Base-by-base conservation (phyloP, 2,329 filamentous ascomycete genomes). In the Beauveria sp. region DNA sequence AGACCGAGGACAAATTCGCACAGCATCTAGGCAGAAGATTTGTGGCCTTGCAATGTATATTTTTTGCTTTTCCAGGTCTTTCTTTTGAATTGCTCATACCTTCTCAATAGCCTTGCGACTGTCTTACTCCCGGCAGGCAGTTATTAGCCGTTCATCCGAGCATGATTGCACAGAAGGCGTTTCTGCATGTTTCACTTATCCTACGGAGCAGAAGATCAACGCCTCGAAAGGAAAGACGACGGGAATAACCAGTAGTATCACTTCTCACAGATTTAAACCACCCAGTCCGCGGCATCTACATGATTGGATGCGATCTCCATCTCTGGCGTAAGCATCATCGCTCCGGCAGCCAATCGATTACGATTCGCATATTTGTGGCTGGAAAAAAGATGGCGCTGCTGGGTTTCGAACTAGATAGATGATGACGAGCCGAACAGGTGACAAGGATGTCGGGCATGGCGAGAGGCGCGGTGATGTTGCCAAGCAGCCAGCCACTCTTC, bases 341-440 rank as follows among this genome's bases (percentile, higher is more conserved):
- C 9, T 38, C 10, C n/a, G 38, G 12, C 43, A 47, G 22, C 54
- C 54, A 57, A 57, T 57, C 28, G 54, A 38, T 46, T 57, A 43
- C 54, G n/a, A 47, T 57, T 8, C n/a, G 54, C n/a, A 57, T 47
- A 28, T 47, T 47, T 22, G 54, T 57, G 54, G 54, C 54, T 47
- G 26, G 10, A 34, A 24, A 28, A 34, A 47, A 47, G 26, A 57
- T 57, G 52, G 52, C 38, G 22, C 24, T 16, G 18, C 28, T 24
- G 22, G 16, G 10, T 10, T 18, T 38, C 34, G 49, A 43, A 8
- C 22, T 28, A 43, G 52, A 40, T 9, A 56, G 26, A 57, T 47
- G 34, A 57, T 57, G 42, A 9, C 40, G 18, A 56, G 26, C 53
- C 40, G 22, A 38, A 28, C 8, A 46, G 24, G 34, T 34, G 9